These are phyloP conservation scores for Pseudogymnoascus sp. DNA, from an alignment of 2,329 filamentous ascomycete species.

Conservation along the genomic window DNA sequence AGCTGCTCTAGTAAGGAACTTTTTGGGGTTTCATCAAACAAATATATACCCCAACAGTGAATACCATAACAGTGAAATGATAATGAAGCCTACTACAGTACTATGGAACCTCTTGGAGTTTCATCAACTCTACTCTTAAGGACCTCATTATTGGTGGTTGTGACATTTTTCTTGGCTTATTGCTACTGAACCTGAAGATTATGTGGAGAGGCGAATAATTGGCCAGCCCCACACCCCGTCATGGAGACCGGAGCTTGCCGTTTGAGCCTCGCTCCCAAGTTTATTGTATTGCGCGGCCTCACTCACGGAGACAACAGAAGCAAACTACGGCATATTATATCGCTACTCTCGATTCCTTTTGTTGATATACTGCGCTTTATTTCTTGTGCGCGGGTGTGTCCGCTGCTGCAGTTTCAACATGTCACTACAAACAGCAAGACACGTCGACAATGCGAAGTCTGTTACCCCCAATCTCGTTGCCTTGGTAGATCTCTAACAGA, in stretches of 20 bases:
- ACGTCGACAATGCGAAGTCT: conserved; percentile 9
- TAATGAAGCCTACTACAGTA: background rate
- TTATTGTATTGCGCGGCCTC: conserved; percentile 2
- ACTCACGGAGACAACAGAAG: background rate
- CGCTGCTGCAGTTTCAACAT: conserved; percentile 3
- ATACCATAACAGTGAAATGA: background rate
- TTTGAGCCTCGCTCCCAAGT: conserved; percentile 4
- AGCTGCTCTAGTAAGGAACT: background rate
- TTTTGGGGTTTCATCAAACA: background rate
- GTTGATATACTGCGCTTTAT: background rate
- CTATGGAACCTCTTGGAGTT: background rate
- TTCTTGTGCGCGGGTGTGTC: background rate
- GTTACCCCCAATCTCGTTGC: background rate
- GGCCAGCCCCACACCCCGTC: background rate
- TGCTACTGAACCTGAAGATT: background rate
- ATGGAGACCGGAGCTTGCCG: conserved; percentile 3
- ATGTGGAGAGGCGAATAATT: conserved; percentile 1
- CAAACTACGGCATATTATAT: background rate
- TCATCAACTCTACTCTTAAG: background rate
- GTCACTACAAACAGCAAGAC: conserved; percentile 8
- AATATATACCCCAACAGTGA: background rate
- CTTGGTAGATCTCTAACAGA: background rate
- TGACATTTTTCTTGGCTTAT: background rate
- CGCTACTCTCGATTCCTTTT: background rate
- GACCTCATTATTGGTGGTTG: background rate